Conservation (phyloP, 371 early-diverging fungal genomes). For the Apophysomyces trapeziformis region DNA sequence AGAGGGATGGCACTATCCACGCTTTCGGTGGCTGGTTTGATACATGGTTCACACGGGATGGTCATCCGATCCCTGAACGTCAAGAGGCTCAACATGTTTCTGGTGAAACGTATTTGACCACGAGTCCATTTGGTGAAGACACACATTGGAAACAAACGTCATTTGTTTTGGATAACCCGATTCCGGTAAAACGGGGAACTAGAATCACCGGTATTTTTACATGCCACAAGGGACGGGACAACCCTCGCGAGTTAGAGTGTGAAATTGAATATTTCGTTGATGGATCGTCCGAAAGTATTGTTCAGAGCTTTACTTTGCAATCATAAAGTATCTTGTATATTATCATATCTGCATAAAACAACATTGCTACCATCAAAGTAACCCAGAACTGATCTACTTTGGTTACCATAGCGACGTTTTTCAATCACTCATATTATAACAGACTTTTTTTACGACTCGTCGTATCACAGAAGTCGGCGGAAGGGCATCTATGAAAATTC, state of each 20-base stretch:
- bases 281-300: conserved; percentile 20
- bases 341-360: background rate
- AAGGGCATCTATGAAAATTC: too few relatives aligned
- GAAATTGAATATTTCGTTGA: conserved; percentile 56
- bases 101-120: conserved; percentile 59
- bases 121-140: conserved; percentile 71
- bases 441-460: too few relatives aligned
- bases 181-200: conserved; percentile 49
- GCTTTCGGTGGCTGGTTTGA: conserved; percentile 88
- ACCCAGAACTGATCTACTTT: too few relatives aligned
- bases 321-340: conserved; percentile 16
- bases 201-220: conserved; percentile 58
- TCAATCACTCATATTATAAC: too few relatives aligned
- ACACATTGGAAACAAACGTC: conserved; percentile 77
- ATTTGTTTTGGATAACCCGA: conserved; percentile 56
- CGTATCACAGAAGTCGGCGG: too few relatives aligned
- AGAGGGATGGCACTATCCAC: conserved; percentile 66
- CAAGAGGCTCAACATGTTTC: conserved; percentile 40
- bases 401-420: too few relatives aligned
- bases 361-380: background rate
- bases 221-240: conserved; percentile 58
- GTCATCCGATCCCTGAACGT: conserved; percentile 49
- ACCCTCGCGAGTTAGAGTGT: conserved; percentile 66
- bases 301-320: conserved; percentile 37
- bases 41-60: conserved; percentile 79